phyloP scores from a whole-genome alignment of 225 moss, liverwort and hornwort genomes.

The Polytrichum commune region DNA sequence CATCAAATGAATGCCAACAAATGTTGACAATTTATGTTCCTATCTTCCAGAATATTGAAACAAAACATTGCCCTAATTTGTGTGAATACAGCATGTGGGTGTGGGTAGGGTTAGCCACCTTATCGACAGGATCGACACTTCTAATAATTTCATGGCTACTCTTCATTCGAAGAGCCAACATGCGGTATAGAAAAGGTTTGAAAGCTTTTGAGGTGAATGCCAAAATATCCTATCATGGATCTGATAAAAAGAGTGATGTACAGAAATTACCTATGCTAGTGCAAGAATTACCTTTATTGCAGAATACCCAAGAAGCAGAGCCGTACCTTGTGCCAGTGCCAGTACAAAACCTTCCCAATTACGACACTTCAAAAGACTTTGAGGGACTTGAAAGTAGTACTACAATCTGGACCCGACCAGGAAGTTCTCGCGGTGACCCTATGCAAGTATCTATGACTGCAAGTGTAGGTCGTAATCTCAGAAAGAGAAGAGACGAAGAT shows the following conservation, averaged over 20 bases:
- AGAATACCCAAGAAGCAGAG: no score
- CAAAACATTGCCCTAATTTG: slow-evolving; percentile 29
- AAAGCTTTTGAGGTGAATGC: slow-evolving; percentile 11
- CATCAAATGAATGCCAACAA: no score
- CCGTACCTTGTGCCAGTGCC: no score
- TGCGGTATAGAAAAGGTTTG: slow-evolving; percentile 13
- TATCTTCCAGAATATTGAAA: slow-evolving; percentile 20
- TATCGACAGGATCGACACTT: slow-evolving; percentile 30
- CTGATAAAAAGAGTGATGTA: slow-evolving; percentile 14
- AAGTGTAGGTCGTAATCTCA: neutral
- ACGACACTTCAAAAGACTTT: no score
- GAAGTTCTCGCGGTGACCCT: neutral
- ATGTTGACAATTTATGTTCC: slow-evolving; percentile 7
- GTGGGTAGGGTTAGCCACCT: slow-evolving; percentile 10
- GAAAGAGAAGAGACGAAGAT: no score
- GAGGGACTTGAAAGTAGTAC: no score
- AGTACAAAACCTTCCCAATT: no score
- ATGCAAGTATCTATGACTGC: neutral
- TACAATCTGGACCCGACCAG: neutral
- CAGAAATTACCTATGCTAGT: no score
- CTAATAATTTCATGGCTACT: slow-evolving; percentile 41
- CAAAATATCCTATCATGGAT: slow-evolving; percentile 8
- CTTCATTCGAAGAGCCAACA: slow-evolving; percentile 35
- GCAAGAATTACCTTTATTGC: no score
- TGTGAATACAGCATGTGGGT: slow-evolving; percentile 25